Evolutionary conservation across 2,329 filamentous ascomycete genomes (phyloP).

Genomic region (Daldinia sp.): DNA sequence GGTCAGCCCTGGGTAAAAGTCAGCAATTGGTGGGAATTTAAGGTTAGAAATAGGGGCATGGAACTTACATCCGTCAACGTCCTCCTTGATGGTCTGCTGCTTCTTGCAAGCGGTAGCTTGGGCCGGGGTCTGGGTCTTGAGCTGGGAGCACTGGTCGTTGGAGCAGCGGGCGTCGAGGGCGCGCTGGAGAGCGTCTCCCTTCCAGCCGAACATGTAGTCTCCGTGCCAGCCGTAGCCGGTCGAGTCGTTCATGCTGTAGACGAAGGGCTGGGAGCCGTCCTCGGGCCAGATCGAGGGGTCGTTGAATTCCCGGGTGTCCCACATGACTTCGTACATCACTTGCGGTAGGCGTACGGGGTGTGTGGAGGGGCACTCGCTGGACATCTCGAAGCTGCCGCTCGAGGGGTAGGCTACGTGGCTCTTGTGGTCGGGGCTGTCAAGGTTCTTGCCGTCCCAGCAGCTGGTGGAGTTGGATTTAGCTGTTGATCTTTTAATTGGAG

Average conservation of each 20-base stretch:
- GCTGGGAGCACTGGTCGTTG: slow-evolving; percentile 38
- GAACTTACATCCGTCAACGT: slow-evolving; percentile 37
- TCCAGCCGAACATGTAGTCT: slow-evolving; percentile 49
- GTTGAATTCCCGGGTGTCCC: slow-evolving; percentile 46
- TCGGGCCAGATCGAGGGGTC: slow-evolving; percentile 43
- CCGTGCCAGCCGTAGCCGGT: slow-evolving; percentile 48
- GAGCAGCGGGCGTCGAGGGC: slow-evolving; percentile 45
- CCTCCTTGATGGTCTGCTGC: slow-evolving; percentile 35
- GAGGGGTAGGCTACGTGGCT: slow-evolving; percentile 38
- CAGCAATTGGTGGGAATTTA: slow-evolving; percentile 13
- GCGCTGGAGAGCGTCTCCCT: slow-evolving; percentile 47
- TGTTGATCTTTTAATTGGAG: background rate
- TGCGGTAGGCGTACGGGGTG: slow-evolving; percentile 45
- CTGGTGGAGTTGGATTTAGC: slow-evolving; percentile 13
- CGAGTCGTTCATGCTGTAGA: slow-evolving; percentile 39
- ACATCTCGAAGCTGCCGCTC: slow-evolving; percentile 36
- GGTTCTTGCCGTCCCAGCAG: slow-evolving; percentile 44
- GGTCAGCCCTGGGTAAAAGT: slow-evolving; percentile 27
- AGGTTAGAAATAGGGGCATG: background rate
- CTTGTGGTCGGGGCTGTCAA: slow-evolving; percentile 44
- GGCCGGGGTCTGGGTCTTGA: slow-evolving; percentile 37
- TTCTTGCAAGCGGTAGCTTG: slow-evolving; percentile 41
- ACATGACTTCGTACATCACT: slow-evolving; percentile 51
- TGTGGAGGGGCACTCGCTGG: slow-evolving; percentile 31
- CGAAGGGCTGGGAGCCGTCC: slow-evolving; percentile 42